A percentile compares a stretch with the other conserved stretches of the same genome.
Conservation (phyloP, 345 rosid species). For the Syzygium aqueum region DNA sequence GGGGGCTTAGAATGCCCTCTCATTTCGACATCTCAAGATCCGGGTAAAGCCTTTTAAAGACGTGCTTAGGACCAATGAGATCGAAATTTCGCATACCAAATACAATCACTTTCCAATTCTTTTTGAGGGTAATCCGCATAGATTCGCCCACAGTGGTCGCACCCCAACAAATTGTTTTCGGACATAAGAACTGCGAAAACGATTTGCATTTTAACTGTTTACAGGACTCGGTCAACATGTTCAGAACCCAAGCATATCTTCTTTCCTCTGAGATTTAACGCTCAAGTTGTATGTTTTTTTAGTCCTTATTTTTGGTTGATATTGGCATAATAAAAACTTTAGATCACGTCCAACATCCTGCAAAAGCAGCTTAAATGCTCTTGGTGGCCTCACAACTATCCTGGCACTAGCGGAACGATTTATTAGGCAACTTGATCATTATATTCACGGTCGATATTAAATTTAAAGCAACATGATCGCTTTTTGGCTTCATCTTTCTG, state of each 20-base stretch:
- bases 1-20: too few species aligned
- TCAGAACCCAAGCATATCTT: not conserved
- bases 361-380: not conserved
- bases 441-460: not conserved
- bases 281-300: not conserved
- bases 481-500: not conserved
- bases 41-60: too few species aligned
- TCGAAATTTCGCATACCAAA: not conserved
- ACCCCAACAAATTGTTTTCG: not conserved
- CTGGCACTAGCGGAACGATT: not conserved
- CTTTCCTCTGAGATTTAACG: not conserved
- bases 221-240: not conserved
- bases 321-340: not conserved
- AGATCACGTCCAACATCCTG: not conserved
- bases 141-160: not conserved
- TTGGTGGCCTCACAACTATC: not conserved
- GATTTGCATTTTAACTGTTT: not conserved
- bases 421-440: not conserved
- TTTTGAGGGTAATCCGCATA: not conserved
- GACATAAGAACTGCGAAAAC: not conserved
- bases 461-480: not conserved
- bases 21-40: too few species aligned
- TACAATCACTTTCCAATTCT: not conserved
- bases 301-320: not conserved
- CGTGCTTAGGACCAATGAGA: not conserved